Conservation (phyloP, 345 rosid genomes). For the Sonneratia caseolaris region DNA sequence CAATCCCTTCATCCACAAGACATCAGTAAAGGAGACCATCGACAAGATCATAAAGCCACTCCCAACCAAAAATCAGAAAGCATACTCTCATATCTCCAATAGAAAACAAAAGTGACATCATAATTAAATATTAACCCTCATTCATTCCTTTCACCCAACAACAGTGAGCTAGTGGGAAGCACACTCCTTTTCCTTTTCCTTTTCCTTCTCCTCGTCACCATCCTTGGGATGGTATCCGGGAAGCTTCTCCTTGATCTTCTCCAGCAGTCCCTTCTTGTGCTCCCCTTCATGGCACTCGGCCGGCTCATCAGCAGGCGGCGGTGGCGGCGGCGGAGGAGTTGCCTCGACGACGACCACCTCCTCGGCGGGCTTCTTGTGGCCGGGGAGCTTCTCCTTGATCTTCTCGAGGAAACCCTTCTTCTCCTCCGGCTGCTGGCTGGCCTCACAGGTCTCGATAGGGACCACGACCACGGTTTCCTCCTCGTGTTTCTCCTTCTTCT, state of each 20-base stretch:
- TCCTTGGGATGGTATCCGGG: constrained; percentile 69
- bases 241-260: constrained; percentile 88
- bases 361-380: constrained; percentile 24
- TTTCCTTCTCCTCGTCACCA: constrained; percentile 30
- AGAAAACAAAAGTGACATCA: neutral
- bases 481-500: constrained; percentile 20
- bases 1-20: neutral
- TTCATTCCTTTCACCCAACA: too few relatives aligned
- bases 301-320: constrained; percentile 6
- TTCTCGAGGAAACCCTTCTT: constrained; percentile 53
- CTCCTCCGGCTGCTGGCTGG: constrained; percentile 31
- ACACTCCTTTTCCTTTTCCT: constrained; percentile 31
- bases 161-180: constrained; percentile 5
- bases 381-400: constrained; percentile 64
- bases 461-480: constrained; percentile 26
- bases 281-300: constrained; percentile 16
- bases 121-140: neutral
- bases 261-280: constrained; percentile 50
- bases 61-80: neutral
- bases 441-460: constrained; percentile 21
- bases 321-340: constrained; percentile 13
- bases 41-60: neutral
- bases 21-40: neutral
- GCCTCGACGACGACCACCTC: constrained; percentile 18
- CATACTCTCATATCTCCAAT: neutral